Percentiles rank a stretch among this genome's conserved stretches.
These are phyloP conservation scores for Candida qinlingensis DNA, from an alignment of 805 yeast species.

Conservation along the genomic window DNA sequence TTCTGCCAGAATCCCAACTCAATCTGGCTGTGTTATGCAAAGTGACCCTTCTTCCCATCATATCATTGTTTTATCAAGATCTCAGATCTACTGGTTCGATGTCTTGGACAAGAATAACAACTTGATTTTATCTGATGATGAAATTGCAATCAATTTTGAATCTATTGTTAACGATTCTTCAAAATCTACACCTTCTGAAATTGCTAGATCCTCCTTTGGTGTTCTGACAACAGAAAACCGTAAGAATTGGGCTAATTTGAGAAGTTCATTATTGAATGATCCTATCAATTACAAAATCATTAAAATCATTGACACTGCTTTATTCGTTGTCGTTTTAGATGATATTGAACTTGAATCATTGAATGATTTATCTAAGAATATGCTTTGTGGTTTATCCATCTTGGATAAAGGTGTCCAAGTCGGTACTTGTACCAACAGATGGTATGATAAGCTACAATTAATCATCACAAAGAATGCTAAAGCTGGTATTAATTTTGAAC, in stretches of 20 bases:
- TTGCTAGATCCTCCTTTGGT: constrained; percentile 83
- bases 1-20: constrained; percentile 79
- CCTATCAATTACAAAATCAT: constrained; percentile 63
- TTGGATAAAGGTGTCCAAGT: constrained; percentile 83
- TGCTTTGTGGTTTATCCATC: constrained; percentile 80
- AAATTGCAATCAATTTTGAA: constrained; percentile 67
- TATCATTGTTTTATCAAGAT: constrained; percentile 73
- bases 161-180: constrained; percentile 72
- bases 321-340: constrained; percentile 80
- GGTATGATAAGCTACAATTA: constrained; percentile 90
- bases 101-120: constrained; percentile 73
- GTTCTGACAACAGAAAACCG: constrained; percentile 87
- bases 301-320: constrained; percentile 71
- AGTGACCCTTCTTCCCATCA: constrained; percentile 72
- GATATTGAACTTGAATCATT: constrained; percentile 59
- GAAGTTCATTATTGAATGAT: constrained; percentile 46
- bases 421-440: constrained; percentile 90
- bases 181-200: constrained; percentile 44
- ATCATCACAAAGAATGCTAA: constrained; percentile 84
- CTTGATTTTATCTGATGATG: constrained; percentile 67
- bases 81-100: constrained; percentile 94
- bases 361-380: constrained; percentile 69
- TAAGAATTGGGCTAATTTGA: constrained; percentile 76
- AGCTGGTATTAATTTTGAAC: constrained; percentile 91
- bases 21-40: constrained; percentile 80